A percentile compares a stretch with the other conserved stretches of the same genome.
These are phyloP conservation scores for Lentinula raphanica DNA, from an alignment of 768 basidiomycete genomes.

Conservation along the genomic window DNA sequence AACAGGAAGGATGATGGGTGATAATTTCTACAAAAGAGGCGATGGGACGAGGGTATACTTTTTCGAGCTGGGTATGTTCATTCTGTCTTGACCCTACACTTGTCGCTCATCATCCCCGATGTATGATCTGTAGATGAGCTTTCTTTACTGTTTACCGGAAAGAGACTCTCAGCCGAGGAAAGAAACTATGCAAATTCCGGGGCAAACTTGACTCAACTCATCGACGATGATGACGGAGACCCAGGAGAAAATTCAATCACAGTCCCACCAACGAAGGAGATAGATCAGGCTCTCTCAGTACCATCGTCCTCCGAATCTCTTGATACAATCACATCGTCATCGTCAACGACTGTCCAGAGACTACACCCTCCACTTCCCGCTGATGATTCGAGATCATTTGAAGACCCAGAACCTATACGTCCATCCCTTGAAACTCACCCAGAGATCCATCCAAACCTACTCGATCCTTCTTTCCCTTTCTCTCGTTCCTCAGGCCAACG, in stretches of 20 bases:
- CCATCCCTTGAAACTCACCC: neutral
- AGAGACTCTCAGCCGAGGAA: neutral
- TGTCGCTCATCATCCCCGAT: too few species aligned
- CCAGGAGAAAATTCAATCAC: neutral
- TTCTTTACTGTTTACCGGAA: conserved; percentile 73
- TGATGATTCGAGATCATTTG: too few species aligned
- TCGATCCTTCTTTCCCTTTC: neutral
- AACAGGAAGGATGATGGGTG: conserved; percentile 77
- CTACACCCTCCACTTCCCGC: too few species aligned
- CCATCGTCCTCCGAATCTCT: neutral
- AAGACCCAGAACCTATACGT: neutral
- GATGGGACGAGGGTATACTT: conserved; percentile 98
- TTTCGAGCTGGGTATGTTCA: conserved; percentile 70
- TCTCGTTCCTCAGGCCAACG: too few species aligned
- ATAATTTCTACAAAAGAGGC: conserved; percentile 94
- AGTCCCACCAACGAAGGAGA: too few species aligned
- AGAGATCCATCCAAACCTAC: conserved; percentile 22
- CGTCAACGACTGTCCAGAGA: too few species aligned
- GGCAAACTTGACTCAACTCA: neutral
- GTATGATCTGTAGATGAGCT: conserved; percentile 61
- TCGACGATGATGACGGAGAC: neutral
- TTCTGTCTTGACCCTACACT: neutral
- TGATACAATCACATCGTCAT: neutral
- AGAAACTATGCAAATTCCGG: neutral
- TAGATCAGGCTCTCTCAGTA: too few species aligned